Evolutionary conservation across 768 basidiomycete species (phyloP).

Genomic region (Collybia nuda): DNA sequence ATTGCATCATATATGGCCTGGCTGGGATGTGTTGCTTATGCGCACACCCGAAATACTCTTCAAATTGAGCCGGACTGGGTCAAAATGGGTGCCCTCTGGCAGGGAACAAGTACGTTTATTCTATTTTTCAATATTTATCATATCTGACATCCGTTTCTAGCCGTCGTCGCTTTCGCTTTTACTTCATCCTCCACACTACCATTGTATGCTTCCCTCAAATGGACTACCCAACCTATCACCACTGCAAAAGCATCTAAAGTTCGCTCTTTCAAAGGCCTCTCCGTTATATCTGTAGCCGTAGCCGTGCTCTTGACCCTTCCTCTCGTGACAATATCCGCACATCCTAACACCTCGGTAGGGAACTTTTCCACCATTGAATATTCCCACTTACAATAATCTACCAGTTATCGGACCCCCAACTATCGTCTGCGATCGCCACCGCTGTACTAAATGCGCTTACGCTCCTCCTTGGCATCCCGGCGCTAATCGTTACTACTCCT

Average conservation of each 20-base stretch:
- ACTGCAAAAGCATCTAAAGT: slow-evolving; percentile 44
- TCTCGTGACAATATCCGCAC: slow-evolving; percentile 52
- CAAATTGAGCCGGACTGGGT: slow-evolving; percentile 32
- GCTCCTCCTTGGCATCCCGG: slow-evolving; percentile 60
- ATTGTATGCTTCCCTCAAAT: slow-evolving; percentile 60
- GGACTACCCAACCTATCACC: slow-evolving; percentile 33
- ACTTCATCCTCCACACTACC: slow-evolving; percentile 65
- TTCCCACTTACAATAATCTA: neutral
- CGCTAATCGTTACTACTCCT: slow-evolving; percentile 56
- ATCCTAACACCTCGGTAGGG: slow-evolving; percentile 35
- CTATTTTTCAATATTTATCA: slow-evolving; percentile 7
- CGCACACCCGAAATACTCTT: slow-evolving; percentile 48
- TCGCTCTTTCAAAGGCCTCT: slow-evolving; percentile 61
- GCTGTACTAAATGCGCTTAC: slow-evolving; percentile 47
- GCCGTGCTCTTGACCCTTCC: slow-evolving; percentile 57
- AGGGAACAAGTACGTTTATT: slow-evolving; percentile 55
- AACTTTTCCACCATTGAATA: neutral
- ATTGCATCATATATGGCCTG: slow-evolving; percentile 59
- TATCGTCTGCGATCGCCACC: slow-evolving; percentile 30
- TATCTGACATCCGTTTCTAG: slow-evolving; percentile 28
- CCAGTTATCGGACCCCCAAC: slow-evolving; percentile 7
- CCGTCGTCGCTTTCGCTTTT: slow-evolving; percentile 63
- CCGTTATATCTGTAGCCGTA: slow-evolving; percentile 45
- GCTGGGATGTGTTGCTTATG: slow-evolving; percentile 53
- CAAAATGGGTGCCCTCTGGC: slow-evolving; percentile 55